Base-by-base conservation (phyloP, 768 basidiomycete species). In the Pleurotus tuoliensis region DNA sequence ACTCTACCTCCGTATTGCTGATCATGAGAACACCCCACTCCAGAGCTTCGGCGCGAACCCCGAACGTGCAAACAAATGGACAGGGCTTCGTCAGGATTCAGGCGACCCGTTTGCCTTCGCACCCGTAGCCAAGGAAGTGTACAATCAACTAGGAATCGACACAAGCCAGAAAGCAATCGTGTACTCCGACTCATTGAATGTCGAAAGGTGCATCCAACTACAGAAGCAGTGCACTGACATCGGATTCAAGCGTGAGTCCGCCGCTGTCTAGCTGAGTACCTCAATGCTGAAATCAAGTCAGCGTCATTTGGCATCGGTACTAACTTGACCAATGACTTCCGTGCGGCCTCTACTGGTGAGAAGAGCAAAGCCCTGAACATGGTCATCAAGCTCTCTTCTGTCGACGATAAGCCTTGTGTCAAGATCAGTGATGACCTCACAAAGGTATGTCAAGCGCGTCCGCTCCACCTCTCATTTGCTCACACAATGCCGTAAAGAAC, bases 261-360 rank as follows among this genome's bases (percentile, higher is more conserved):
- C 30, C 3, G 39, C 16, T 12, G 7, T 15, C 25, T n/a, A 24
- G n/a, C 16, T 58, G 38, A 55, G 40, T 7, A 47, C 43, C 44
- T 56, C 52, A 25, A 25, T 25, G 48, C 13, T 46, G 51, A 40
- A 44, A 52, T 18, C 51, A 7, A 39, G 44, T 11, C 58, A 96
- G 94, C 86, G 51, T 81, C 87, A 0, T 98, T 94, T 67, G 97
- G 97, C 7, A 94, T 98, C 44, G 97, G 97, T 1, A 99, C 97
- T 0, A 88, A 80, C 68, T 70, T 98, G 7, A 93, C 94, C 13
- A 98, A 97, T 65, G 94, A 97, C 70, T 97, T 53, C 51, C 71
- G 25, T 69, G 79, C 63, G 65, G 63, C 67, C 41, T 74, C 75
- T 30, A 75, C 71, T 58, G 66, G 69, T n/a, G 81, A 82, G 65